Evolutionary conservation across 805 yeast genomes (phyloP).

Genomic region (Lachancea dasiensis): DNA sequence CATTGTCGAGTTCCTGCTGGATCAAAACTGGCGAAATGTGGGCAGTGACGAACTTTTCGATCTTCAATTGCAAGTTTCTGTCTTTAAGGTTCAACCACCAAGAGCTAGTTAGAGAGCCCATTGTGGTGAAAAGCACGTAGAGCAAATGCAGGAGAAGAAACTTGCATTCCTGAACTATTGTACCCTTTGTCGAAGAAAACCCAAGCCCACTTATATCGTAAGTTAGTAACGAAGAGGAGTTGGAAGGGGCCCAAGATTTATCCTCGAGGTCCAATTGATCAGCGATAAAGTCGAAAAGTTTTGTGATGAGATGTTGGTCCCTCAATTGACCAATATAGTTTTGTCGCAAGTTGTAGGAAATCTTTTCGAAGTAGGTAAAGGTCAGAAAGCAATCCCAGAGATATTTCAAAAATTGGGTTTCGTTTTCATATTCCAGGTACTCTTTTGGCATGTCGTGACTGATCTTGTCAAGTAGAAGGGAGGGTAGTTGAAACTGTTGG

Average conservation of each 20-base stretch:
- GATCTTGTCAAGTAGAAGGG: slow-evolving; percentile 35
- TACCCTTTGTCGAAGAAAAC: slow-evolving; percentile 23
- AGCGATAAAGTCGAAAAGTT: slow-evolving; percentile 49
- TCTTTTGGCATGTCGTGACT: slow-evolving; percentile 30
- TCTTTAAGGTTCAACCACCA: slow-evolving; percentile 74
- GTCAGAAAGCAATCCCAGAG: slow-evolving; percentile 67
- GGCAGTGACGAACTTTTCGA: slow-evolving; percentile 57
- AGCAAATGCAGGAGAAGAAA: slow-evolving; percentile 24
- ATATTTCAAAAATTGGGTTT: slow-evolving; percentile 36
- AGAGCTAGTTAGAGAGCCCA: slow-evolving; percentile 30
- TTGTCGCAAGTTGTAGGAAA: slow-evolving; percentile 58
- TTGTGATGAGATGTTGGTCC: slow-evolving; percentile 39
- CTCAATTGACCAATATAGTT: slow-evolving; percentile 55
- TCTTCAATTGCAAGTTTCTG: slow-evolving; percentile 50
- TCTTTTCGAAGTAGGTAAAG: slow-evolving; percentile 53
- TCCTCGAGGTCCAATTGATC: slow-evolving; percentile 42
- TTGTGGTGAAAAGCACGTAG: slow-evolving; percentile 25
- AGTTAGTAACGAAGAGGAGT: slow-evolving; percentile 19
- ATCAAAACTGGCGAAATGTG: slow-evolving; percentile 62
- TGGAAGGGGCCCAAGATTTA: slow-evolving; percentile 24
- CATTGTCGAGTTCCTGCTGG: slow-evolving; percentile 47
- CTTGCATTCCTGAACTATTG: slow-evolving; percentile 26
- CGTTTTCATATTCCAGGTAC: slow-evolving; percentile 37
- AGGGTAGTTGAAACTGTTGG: slow-evolving; percentile 27
- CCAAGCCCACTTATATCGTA: slow-evolving; percentile 16